Evolutionary conservation across 2,329 filamentous ascomycete species (phyloP).

Genomic region (Colletotrichum lentis): DNA sequence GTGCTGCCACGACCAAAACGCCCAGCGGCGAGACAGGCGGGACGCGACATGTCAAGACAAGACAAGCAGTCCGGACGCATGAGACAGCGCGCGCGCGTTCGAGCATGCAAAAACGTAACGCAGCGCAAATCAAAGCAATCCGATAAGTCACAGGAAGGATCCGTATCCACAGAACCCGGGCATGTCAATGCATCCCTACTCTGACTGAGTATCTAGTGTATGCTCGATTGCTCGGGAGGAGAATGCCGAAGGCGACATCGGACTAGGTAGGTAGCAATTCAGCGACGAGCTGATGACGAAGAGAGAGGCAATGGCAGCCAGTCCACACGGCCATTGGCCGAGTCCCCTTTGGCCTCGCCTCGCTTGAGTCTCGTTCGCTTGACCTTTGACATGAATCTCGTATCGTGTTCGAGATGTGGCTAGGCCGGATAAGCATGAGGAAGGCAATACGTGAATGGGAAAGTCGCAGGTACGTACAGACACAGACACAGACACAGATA

Average conservation of each 20-base stretch:
- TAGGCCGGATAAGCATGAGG: too few relatives aligned
- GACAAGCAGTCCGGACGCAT: not conserved
- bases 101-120: too few relatives aligned
- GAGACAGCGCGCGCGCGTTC: not conserved
- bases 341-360: too few relatives aligned
- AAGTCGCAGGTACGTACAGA: not conserved
- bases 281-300: too few relatives aligned
- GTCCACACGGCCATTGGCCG: too few relatives aligned
- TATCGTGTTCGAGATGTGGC: too few relatives aligned
- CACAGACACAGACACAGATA: too few relatives aligned
- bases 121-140: not conserved
- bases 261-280: not conserved
- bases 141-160: not conserved
- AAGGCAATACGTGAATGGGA: not conserved
- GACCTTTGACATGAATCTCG: too few relatives aligned
- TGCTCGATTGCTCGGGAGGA: constrained; percentile 16
- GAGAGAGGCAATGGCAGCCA: too few relatives aligned
- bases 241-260: constrained; percentile 17
- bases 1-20: constrained; percentile 6
- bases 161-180: not conserved
- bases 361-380: too few relatives aligned
- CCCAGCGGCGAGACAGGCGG: not conserved
- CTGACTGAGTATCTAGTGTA: too few relatives aligned
- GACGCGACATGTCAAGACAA: not conserved
- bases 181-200: too few relatives aligned